These are phyloP conservation scores for Smittium culicis DNA, from an alignment of 371 early-diverging fungal species.

Conservation along the genomic window DNA sequence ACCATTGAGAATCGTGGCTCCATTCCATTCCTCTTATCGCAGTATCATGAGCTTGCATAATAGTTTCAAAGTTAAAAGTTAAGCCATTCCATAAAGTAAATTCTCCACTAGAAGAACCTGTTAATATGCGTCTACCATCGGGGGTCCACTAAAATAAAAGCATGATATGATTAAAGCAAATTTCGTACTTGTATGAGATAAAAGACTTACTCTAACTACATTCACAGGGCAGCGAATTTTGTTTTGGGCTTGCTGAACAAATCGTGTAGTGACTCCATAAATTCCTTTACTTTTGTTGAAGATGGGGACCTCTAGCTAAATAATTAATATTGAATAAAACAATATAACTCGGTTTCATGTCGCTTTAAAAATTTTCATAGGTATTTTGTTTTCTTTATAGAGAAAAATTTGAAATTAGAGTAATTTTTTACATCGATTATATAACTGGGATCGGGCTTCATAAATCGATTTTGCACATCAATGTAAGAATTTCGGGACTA, in stretches of 20 bases:
- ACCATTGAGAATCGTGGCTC: slow-evolving; percentile 94
- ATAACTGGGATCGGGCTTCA: slow-evolving; percentile 67
- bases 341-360: background rate
- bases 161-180: background rate
- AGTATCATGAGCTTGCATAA: slow-evolving; percentile 93
- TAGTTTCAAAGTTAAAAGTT: slow-evolving; percentile 99
- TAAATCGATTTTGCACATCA: slow-evolving; percentile 12
- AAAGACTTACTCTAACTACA: slow-evolving; percentile 59
- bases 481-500: background rate
- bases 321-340: background rate
- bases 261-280: slow-evolving; percentile 77
- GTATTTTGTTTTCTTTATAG: background rate
- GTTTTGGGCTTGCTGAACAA: slow-evolving; percentile 94
- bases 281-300: slow-evolving; percentile 64
- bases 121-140: slow-evolving; percentile 95
- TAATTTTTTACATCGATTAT: slow-evolving; percentile 55
- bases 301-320: slow-evolving; percentile 50
- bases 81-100: slow-evolving; percentile 99
- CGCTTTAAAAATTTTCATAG: slow-evolving; percentile 1
- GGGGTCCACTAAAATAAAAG: slow-evolving; percentile 75
- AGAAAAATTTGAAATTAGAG: no score
- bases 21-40: slow-evolving; percentile 95
- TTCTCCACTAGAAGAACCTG: slow-evolving; percentile 96
- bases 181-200: slow-evolving; percentile 1
- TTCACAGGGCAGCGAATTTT: slow-evolving; percentile 94